Base-by-base conservation (phyloP, 441 rosid genomes). In the Populus hybrid region DNA sequence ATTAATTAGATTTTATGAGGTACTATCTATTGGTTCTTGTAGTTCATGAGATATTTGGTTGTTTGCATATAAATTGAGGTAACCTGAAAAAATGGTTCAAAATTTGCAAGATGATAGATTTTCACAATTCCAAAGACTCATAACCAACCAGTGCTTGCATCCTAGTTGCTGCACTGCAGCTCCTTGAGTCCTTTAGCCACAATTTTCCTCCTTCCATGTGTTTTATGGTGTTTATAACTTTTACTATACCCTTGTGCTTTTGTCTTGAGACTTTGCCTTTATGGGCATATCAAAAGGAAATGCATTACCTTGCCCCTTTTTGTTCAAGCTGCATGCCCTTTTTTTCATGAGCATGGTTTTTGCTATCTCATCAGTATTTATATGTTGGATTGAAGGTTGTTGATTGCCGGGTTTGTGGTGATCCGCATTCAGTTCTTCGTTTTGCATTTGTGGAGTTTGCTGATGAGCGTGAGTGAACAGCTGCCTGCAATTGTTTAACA, bases 321-420 rank as follows among this genome's bases (percentile, higher is more conserved):
- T 38, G 16, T 64, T 72, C 16, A 14, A 32, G 23, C 46, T 40
- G 59, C 20, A 4, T 30, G 64, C 16, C 10, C 30, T 20, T 34
- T 24, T 46, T 21, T 46, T 46, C 46, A 18, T 42, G 67, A 63
- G 7, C 73, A 50, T 64, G 35, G 21, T 59, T 26, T 75, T 20
- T n/a, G 67, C 54, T n/a, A 73, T 73, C 54, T 70, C 50, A 61
- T 46, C 36, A 8, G 8, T 35, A 65, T 79, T 72, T 82, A 72
- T 74, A 65, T 76, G 76, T 64, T 81, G 72, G 3, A 76, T 6
- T 88, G 77, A 79, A 95, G 99, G 98, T 95, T 81, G 95, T 95
- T 85, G 98, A 95, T 80, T 93, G 98, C 80, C 98, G 99, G 70
- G 91, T 95, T 28, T 95, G 99, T 78, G 99, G 99, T 75, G 99